Base-by-base conservation (phyloP, 371 early-diverging fungal genomes). In the Mortierella sp. region DNA sequence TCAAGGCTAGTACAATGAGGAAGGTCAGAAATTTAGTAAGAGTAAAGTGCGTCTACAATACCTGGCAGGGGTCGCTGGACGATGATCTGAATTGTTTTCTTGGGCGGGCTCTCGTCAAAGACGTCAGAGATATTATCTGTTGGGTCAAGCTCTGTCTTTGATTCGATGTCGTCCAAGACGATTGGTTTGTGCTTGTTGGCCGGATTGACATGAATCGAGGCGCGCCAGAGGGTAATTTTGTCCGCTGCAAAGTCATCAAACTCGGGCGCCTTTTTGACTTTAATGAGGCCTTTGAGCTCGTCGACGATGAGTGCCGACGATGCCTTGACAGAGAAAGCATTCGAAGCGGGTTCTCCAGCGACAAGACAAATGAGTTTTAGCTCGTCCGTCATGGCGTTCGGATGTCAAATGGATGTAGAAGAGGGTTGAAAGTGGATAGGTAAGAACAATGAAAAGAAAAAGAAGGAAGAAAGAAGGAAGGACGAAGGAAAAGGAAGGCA, bases 301-400 rank as follows among this genome's bases (percentile, higher is more conserved):
- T 34, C 34, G 11, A 34, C 34, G 11, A 34, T 34, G 11, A 34
- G 34, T 34, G 34, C 34, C 34, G 34, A 34, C 7, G 34, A 34
- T 11, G 34, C 34, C 34, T 34, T 34, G 37, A 34, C 37, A 34
- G 37, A 34, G 4, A 34, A 34, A 2, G 37, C 37, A 34, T 34
- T 34, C 4, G 4, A 34, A 34, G 37, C 4, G 1, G 37, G 37
- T 4, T 34, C 37, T 34, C 37, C 7, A 53, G 2, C 4, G 37
- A 34, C 37, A 50, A 17, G 39, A 62, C 67, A 34, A 66, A 53
- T 28, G 58, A 73, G 47, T 53, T 57, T 43, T 62, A 37, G 43
- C 14, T 34, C 34, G 49, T 49, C 59, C 28, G 59, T 23, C 57
- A 56, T 56, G 34, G 50, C 41, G 50, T 34, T 34, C 11, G 34